Evolutionary conservation across 169 alveolate species (phyloP).

Genomic region (Cryptosporidium parvum): DNA sequence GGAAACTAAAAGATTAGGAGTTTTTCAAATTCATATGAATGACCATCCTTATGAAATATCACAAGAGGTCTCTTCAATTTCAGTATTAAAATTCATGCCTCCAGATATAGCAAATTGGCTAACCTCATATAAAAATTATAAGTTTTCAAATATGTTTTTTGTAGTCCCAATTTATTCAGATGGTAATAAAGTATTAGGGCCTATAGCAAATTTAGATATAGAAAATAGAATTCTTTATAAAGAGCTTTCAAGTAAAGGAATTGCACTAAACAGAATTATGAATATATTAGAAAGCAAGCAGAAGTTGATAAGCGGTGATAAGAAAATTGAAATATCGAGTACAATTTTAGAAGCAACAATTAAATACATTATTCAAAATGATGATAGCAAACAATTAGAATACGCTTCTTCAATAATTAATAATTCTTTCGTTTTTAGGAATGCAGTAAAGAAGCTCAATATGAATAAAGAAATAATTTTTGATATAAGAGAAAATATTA

Average conservation of each 20-base stretch:
- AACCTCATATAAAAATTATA: constrained; percentile 15
- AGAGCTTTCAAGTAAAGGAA: constrained; percentile 8
- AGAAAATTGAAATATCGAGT: constrained; percentile 10
- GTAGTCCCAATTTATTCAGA: constrained; percentile 48
- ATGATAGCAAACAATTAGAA: neutral
- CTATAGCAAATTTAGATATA: constrained; percentile 17
- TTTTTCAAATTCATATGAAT: constrained; percentile 17
- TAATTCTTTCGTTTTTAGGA: constrained; percentile 34
- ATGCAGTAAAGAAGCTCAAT: constrained; percentile 1
- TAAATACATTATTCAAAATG: neutral
- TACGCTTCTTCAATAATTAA: constrained; percentile 4
- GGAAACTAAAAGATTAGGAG: constrained; percentile 52
- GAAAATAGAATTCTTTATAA: constrained; percentile 22
- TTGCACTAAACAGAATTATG: constrained; percentile 14
- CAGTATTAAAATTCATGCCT: constrained; percentile 38
- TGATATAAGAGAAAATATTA: neutral
- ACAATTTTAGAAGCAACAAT: constrained; percentile 25
- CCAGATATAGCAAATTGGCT: constrained; percentile 73
- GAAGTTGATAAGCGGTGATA: constrained; percentile 12
- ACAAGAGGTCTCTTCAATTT: neutral
- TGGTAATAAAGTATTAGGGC: constrained; percentile 11
- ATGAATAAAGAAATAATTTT: constrained; percentile 1
- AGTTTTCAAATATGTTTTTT: constrained; percentile 4
- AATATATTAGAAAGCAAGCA: constrained; percentile 17
- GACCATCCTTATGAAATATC: constrained; percentile 4